Evolutionary conservation across 306 rosid species (phyloP).

Genomic region (Vigna mungo): DNA sequence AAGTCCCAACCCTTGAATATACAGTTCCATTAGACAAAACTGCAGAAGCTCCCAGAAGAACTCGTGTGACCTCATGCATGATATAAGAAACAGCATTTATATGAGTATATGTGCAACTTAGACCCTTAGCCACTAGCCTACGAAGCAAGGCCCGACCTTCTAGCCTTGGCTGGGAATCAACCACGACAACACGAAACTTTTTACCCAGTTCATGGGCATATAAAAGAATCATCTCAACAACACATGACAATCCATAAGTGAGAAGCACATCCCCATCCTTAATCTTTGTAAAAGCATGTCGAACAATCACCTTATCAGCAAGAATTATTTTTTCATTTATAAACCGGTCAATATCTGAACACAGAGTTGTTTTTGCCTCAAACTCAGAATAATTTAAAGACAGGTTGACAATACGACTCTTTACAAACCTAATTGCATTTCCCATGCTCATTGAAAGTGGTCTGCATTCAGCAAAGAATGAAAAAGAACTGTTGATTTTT

Average conservation of each 20-base stretch:
- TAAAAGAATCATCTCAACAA: constrained; percentile 77
- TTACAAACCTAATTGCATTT: constrained; percentile 79
- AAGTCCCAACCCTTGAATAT: constrained; percentile 91
- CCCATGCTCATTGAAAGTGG: constrained; percentile 94
- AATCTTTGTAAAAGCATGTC: constrained; percentile 75
- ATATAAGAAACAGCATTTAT: constrained; percentile 80
- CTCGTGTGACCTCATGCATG: constrained; percentile 88
- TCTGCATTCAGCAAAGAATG: constrained; percentile 82
- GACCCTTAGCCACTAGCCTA: constrained; percentile 72
- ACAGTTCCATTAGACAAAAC: constrained; percentile 86
- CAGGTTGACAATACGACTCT: constrained; percentile 67
- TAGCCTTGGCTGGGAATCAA: constrained; percentile 87
- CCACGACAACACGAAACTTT: constrained; percentile 82
- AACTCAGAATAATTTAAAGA: constrained; percentile 64
- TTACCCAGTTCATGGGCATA: constrained; percentile 79
- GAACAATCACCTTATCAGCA: constrained; percentile 83
- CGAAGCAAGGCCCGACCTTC: constrained; percentile 83
- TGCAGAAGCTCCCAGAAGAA: constrained; percentile 82
- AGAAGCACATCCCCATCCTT: constrained; percentile 92
- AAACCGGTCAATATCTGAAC: constrained; percentile 74
- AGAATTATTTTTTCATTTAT: constrained; percentile 80
- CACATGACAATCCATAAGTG: constrained; percentile 72
- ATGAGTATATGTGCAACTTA: constrained; percentile 84
- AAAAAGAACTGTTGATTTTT: constrained; percentile 75
- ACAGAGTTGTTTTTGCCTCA: constrained; percentile 75